Percentiles rank a stretch among this genome's conserved stretches.
Conservation (phyloP, 2,329 filamentous ascomycete species). For the Boeremia lycopersici region DNA sequence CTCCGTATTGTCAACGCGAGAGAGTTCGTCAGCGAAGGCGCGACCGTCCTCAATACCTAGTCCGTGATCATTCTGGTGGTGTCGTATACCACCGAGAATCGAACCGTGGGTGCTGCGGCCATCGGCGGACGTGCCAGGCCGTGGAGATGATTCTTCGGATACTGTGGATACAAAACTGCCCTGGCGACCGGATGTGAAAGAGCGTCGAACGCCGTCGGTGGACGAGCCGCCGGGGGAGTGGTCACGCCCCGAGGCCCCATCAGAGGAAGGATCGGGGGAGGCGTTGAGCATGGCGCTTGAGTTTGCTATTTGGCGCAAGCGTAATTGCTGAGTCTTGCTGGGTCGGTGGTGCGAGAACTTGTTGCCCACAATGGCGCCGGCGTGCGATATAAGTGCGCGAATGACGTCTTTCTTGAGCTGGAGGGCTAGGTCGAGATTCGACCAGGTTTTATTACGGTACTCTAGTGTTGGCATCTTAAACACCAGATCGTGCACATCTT, state of each 20-base stretch:
- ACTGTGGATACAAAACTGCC: conserved; percentile 38
- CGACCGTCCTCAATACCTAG: conserved; percentile 37
- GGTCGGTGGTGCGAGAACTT: conserved; percentile 92
- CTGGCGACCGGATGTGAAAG: conserved; percentile 41
- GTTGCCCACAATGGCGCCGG: conserved; percentile 95
- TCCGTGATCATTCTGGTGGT: conserved; percentile 16
- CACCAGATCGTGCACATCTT: conserved; percentile 97
- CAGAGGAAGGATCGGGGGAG: conserved; percentile 42
- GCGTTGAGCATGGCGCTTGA: conserved; percentile 67
- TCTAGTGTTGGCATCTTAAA: conserved; percentile 94
- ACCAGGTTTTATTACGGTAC: conserved; percentile 99
- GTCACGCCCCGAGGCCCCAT: conserved; percentile 40
- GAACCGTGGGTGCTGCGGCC: conserved; percentile 31
- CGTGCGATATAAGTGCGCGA: conserved; percentile 91
- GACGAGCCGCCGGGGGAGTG: conserved; percentile 40
- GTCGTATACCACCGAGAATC: conserved; percentile 30
- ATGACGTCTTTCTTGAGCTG: conserved; percentile 94
- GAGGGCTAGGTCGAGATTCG: conserved; percentile 90
- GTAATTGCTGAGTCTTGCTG: conserved; percentile 76
- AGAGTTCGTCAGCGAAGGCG: conserved; percentile 45
- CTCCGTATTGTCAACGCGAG: conserved; percentile 45
- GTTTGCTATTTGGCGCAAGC: conserved; percentile 82
- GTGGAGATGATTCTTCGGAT: conserved; percentile 36
- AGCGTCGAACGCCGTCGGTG: conserved; percentile 33
- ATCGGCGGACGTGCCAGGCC: conserved; percentile 22